Evolutionary conservation across 2,329 filamentous ascomycete genomes (phyloP).

Genomic region (Ophiostoma fasciatum): DNA sequence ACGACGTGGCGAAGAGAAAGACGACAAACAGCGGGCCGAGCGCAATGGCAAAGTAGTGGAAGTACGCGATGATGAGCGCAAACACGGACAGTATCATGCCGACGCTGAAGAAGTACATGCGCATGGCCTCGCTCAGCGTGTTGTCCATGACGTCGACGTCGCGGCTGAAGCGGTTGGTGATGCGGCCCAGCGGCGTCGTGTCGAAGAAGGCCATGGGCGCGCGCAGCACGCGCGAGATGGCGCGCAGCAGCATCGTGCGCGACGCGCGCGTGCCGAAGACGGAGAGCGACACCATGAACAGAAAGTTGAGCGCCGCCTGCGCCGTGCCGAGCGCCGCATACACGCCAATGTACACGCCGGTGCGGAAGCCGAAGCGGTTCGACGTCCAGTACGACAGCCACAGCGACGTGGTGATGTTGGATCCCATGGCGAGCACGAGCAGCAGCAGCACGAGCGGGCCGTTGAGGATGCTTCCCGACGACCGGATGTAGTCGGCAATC

Average conservation of each 20-base stretch:
- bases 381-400: constrained; percentile 95
- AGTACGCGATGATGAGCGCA: constrained; percentile 84
- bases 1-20: constrained; percentile 70
- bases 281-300: constrained; percentile 65
- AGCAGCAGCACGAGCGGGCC: constrained; percentile 48
- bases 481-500: constrained; percentile 61
- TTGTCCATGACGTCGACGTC: constrained; percentile 98
- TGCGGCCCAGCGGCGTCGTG: constrained; percentile 85
- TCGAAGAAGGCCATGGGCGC: constrained; percentile 89
- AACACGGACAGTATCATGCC: constrained; percentile 75
- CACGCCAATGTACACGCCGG: constrained; percentile 56
- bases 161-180: constrained; percentile 90
- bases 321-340: constrained; percentile 56
- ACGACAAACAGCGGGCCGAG: constrained; percentile 52
- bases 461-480: constrained; percentile 57
- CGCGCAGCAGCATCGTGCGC: constrained; percentile 65
- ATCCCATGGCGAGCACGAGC: constrained; percentile 59
- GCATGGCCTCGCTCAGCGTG: constrained; percentile 71
- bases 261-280: constrained; percentile 69
- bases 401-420: constrained; percentile 75
- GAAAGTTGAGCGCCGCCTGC: constrained; percentile 64
- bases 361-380: constrained; percentile 52
- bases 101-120: constrained; percentile 82
- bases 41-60: constrained; percentile 65
- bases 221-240: constrained; percentile 61